These are phyloP conservation scores for Trichosanthes cucumerina DNA, from an alignment of 306 rosid genomes.

Conservation along the genomic window DNA sequence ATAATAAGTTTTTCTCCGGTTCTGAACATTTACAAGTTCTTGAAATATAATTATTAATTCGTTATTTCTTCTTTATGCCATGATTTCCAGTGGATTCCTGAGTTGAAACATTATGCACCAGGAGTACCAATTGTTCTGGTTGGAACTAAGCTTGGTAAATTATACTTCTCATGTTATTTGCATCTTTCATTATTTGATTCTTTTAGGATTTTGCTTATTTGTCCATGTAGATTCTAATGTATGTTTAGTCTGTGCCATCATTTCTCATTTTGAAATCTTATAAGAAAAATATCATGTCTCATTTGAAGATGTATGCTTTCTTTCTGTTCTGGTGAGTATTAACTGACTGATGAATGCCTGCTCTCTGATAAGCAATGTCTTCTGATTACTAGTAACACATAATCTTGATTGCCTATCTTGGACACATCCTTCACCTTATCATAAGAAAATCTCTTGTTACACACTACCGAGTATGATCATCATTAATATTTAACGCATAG, in stretches of 20 bases:
- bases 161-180: conserved; percentile 9
- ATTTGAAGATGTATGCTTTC: neutral
- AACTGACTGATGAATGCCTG: neutral
- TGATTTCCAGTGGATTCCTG: conserved; percentile 93
- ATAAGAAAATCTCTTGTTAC: neutral
- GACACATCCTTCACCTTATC: neutral
- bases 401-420: neutral
- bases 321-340: neutral
- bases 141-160: conserved; percentile 92
- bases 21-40: neutral
- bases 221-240: neutral
- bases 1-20: neutral
- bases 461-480: neutral
- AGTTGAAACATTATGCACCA: conserved; percentile 98
- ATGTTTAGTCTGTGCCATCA: neutral
- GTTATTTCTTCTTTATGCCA: conserved; percentile 14
- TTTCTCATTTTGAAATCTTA: neutral
- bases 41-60: neutral
- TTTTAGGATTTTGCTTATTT: neutral
- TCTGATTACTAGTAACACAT: neutral
- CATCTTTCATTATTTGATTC: neutral
- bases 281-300: neutral
- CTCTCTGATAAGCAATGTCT: neutral
- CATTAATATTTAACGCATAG: neutral
- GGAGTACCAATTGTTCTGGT: conserved; percentile 94